Conservation (phyloP, 208 protist genomes). For the Leishmania gerbilli region DNA sequence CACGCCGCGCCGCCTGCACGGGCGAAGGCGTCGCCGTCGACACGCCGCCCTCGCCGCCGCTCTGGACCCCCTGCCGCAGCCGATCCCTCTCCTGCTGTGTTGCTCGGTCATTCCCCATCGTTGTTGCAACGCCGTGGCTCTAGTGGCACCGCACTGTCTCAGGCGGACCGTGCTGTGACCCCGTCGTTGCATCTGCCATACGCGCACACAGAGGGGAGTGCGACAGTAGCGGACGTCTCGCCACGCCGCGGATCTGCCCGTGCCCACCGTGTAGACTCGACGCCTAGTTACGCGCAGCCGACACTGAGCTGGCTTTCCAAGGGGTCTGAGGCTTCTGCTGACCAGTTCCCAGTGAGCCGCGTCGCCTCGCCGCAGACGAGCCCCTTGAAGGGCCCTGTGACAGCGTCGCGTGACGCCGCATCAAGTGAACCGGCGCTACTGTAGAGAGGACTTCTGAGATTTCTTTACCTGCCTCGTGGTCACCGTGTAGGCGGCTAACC, state of each 20-base stretch:
- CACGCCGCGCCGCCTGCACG: not conserved
- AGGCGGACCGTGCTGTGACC: constrained; percentile 6
- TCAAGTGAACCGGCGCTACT: not conserved
- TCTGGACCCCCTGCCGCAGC: not conserved
- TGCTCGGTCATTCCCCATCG: not conserved
- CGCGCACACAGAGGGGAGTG: not conserved
- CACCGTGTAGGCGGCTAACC: not conserved
- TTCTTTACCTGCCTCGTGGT: not conserved
- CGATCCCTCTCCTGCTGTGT: constrained; percentile 3
- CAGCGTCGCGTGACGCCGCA: not conserved
- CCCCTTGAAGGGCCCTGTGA: not conserved
- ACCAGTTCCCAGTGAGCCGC: constrained; percentile 23
- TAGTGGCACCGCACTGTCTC: not conserved
- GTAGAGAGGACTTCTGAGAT: not conserved
- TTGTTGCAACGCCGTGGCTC: not conserved
- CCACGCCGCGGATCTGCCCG: not conserved
- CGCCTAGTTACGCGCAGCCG: constrained; percentile 72
- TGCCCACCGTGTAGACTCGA: not conserved
- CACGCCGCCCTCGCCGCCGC: not conserved
- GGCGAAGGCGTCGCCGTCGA: not conserved
- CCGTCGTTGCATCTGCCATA: constrained; percentile 9
- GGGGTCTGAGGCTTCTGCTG: constrained; percentile 36
- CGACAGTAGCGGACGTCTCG: not conserved
- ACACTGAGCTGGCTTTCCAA: constrained; percentile 80
- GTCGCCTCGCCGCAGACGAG: not conserved